A percentile compares a stretch with the other conserved stretches of the same genome.
Conservation (phyloP, 2,329 filamentous ascomycete species). For the Orbilia oligospora region DNA sequence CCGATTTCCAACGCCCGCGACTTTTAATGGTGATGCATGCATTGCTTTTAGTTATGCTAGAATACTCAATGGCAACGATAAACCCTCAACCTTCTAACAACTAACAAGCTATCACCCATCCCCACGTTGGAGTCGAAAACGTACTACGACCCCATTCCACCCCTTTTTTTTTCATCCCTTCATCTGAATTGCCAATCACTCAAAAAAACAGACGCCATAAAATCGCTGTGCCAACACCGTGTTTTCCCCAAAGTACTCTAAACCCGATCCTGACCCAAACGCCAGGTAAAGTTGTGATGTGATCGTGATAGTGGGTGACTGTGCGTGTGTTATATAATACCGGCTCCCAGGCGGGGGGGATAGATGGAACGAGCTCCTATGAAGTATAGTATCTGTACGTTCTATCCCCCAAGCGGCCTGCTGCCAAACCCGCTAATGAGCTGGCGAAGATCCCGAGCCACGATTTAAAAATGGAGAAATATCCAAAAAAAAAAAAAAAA, state of each 20-base stretch:
- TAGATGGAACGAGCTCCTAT: background rate
- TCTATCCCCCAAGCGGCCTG: background rate
- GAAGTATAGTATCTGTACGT: too few species aligned
- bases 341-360: background rate
- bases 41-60: background rate
- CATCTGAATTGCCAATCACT: too few species aligned
- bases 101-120: too few species aligned
- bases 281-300: background rate
- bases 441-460: background rate
- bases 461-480: too few species aligned
- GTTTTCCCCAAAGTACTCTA: background rate
- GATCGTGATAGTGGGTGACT: background rate
- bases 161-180: too few species aligned
- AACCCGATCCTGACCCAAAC: background rate
- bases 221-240: background rate
- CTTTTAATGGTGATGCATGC: background rate
- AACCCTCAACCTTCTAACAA: background rate
- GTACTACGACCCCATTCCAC: too few species aligned
- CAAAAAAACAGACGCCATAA: too few species aligned
- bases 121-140: too few species aligned
- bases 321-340: background rate
- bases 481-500: background rate
- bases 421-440: background rate
- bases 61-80: background rate
- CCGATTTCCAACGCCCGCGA: too few species aligned